Conservation (phyloP, 1,139 yeast genomes). For the Blastobotrys persicus region DNA sequence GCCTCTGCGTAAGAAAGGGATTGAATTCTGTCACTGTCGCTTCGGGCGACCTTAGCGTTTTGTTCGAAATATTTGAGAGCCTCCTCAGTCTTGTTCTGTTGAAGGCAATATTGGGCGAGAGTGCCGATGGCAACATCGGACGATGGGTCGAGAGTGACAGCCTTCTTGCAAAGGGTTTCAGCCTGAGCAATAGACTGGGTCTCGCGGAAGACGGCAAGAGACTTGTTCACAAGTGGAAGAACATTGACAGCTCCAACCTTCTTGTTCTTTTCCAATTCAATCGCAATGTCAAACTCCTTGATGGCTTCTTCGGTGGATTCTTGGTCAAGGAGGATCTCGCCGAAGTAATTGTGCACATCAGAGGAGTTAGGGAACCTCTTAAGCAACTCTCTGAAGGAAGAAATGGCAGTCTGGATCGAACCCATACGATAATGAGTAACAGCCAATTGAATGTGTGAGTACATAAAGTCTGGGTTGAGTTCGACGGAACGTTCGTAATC, state of each 20-base stretch:
- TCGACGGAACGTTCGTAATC: constrained; percentile 77
- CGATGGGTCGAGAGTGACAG: constrained; percentile 78
- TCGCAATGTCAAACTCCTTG: constrained; percentile 83
- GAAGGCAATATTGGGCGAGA: constrained; percentile 86
- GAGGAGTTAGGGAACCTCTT: constrained; percentile 81
- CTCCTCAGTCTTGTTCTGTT: constrained; percentile 75
- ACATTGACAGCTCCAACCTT: constrained; percentile 68
- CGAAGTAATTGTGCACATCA: constrained; percentile 92
- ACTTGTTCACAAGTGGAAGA: constrained; percentile 87
- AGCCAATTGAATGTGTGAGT: constrained; percentile 88
- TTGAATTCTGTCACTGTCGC: constrained; percentile 82
- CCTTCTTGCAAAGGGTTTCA: constrained; percentile 65
- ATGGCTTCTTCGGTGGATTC: constrained; percentile 71
- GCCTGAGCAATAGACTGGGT: constrained; percentile 52
- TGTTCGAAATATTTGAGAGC: constrained; percentile 81
- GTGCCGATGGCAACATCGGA: constrained; percentile 87
- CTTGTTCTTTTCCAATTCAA: constrained; percentile 65
- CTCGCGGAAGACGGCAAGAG: constrained; percentile 49
- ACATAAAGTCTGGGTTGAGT: constrained; percentile 72
- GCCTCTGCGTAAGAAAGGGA: constrained; percentile 94
- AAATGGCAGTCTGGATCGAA: constrained; percentile 56
- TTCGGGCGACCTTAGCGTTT: constrained; percentile 78
- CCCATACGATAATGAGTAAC: constrained; percentile 88
- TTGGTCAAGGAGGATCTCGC: constrained; percentile 86
- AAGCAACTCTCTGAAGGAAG: constrained; percentile 70